phyloP scores from a whole-genome alignment of 2,329 filamentous ascomycete genomes.

The Phialophora verrucosa region DNA sequence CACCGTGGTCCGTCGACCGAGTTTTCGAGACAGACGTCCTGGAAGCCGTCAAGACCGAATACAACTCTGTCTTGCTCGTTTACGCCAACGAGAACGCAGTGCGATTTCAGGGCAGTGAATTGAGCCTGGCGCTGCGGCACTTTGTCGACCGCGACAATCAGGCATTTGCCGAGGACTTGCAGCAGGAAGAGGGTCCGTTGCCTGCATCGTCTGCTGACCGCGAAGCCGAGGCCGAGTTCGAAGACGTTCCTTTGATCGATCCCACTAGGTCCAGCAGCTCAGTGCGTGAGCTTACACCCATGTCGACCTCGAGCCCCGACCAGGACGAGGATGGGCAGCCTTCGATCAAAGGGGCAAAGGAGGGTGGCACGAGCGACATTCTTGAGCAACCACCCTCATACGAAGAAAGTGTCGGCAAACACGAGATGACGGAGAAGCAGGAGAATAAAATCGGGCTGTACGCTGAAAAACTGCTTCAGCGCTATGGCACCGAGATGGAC shows the following conservation, averaged over 20 bases:
- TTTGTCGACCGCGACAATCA: slow-evolving; percentile 60
- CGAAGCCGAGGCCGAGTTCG: slow-evolving; percentile 30
- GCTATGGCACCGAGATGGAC: slow-evolving; percentile 28
- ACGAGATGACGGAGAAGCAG: slow-evolving; percentile 50
- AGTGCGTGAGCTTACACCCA: slow-evolving; percentile 36
- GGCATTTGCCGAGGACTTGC: slow-evolving; percentile 44
- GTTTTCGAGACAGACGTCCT: slow-evolving; percentile 62
- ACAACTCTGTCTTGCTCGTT: slow-evolving; percentile 60
- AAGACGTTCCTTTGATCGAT: slow-evolving; percentile 36
- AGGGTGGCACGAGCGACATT: slow-evolving; percentile 9
- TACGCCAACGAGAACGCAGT: slow-evolving; percentile 62
- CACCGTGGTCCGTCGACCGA: slow-evolving; percentile 49
- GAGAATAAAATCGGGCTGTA: slow-evolving; percentile 39
- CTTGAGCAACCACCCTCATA: slow-evolving; percentile 42
- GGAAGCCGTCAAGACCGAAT: slow-evolving; percentile 59
- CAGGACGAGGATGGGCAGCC: slow-evolving; percentile 36
- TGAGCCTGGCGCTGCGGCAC: slow-evolving; percentile 41
- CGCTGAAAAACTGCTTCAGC: slow-evolving; percentile 38
- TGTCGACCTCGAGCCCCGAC: slow-evolving; percentile 37
- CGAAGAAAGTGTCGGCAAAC: slow-evolving; percentile 42
- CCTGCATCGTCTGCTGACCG: slow-evolving; percentile 10
- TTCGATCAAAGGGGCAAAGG: slow-evolving; percentile 35
- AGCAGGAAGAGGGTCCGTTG: slow-evolving; percentile 29
- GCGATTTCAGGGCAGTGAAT: slow-evolving; percentile 42
- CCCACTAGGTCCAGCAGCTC: slow-evolving; percentile 32